phyloP scores from a whole-genome alignment of 2,329 filamentous ascomycete species.

The Pezicula neosporulosa region DNA sequence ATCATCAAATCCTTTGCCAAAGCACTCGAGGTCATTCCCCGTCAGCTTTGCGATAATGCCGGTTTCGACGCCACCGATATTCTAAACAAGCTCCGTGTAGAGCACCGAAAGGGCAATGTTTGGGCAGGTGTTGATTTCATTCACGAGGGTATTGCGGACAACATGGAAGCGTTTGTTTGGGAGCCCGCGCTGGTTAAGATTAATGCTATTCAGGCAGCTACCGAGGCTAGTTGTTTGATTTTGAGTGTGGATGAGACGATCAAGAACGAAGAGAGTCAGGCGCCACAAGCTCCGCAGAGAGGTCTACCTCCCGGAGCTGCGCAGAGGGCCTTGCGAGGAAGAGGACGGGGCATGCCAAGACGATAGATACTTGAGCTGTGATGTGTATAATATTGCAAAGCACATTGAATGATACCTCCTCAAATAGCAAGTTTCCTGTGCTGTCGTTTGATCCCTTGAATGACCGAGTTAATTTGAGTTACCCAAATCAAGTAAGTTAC shows the following conservation, averaged over 20 bases:
- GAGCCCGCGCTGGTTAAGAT: slow-evolving; percentile 94
- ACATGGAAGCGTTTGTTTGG: slow-evolving; percentile 96
- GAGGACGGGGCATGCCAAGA: slow-evolving; percentile 86
- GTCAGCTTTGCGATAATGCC: slow-evolving; percentile 97
- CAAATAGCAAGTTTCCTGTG: too few species aligned
- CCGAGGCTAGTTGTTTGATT: slow-evolving; percentile 93
- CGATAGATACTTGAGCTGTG: slow-evolving; percentile 15
- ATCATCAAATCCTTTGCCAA: slow-evolving; percentile 98
- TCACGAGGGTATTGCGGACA: slow-evolving; percentile 88
- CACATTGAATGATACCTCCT: not conserved
- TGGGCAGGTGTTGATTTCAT: slow-evolving; percentile 97
- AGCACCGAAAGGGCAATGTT: slow-evolving; percentile 87
- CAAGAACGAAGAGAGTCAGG: slow-evolving; percentile 89
- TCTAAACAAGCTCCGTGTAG: slow-evolving; percentile 90
- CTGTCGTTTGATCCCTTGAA: too few species aligned
- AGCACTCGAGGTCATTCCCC: slow-evolving; percentile 92
- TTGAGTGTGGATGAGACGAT: slow-evolving; percentile 97
- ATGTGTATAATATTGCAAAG: not conserved
- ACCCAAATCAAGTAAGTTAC: too few species aligned
- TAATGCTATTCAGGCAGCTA: slow-evolving; percentile 94
- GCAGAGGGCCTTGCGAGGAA: slow-evolving; percentile 79
- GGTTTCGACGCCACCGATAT: slow-evolving; percentile 98
- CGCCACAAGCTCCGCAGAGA: slow-evolving; percentile 76
- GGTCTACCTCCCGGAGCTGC: slow-evolving; percentile 77
- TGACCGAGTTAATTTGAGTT: too few species aligned